Evolutionary conservation across 768 basidiomycete species (phyloP), one percentile per base, ranked within the genome.

Genomic region (Podaxis mareebaensis): DNA sequence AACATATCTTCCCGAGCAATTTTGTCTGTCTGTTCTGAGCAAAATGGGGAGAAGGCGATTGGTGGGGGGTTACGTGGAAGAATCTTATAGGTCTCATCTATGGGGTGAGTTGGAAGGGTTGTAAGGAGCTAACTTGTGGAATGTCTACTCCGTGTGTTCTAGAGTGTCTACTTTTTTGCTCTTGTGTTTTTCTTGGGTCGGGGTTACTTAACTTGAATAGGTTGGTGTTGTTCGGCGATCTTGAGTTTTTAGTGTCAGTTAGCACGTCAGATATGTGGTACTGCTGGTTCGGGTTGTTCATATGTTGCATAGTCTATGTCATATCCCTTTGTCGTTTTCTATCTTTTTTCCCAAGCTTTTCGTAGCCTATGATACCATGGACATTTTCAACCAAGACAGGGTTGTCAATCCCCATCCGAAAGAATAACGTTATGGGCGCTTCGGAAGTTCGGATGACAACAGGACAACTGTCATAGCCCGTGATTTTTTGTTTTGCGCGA

Each of bases 1-100:
- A 87, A 69, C 85, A 91, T 70, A 84, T 92, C 38, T 94, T 95
- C 82, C 92, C 92, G 55, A 93, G 91, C 77, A 94, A 94, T 72
- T 94, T 92, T 73, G 91, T 93, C 49, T 86, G 86, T 68, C 71
- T 93, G 73, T 92, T 93, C 75, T 91, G 73, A 73, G 22, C 10
- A n/a, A 20, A n/a, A 49, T 22, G 48, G 22, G 42, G n/a, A 5
- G 5, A 5, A 42, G 20, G 36, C 26, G 39, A 55, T 55, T 55
- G 36, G 38, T 40, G 39, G 39, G 54, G 10, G 28, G 26, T 22
- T 46, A 46, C 15, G 44, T 33, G 8, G 33, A 33, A 33, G 33
- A 30, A 46, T 15, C 44, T n/a, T 46, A 46, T 20, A 20, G 44
- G 11, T 15, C 44, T 46, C 28, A 20, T 30, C 17, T 55, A 4